Base-by-base conservation (phyloP, 208 protist species). In the Crithidia bombi region DNA sequence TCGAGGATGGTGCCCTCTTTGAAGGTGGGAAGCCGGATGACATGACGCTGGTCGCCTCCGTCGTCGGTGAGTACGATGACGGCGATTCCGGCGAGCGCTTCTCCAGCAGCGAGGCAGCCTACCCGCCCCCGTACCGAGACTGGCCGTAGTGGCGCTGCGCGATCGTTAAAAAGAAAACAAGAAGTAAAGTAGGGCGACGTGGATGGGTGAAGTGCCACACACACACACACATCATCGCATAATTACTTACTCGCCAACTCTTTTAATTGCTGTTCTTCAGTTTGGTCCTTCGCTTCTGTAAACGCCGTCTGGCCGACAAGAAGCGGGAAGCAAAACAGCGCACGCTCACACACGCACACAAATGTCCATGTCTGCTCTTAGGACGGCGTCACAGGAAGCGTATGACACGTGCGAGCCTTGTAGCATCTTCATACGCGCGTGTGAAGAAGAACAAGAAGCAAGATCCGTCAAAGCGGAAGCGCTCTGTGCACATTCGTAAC, bases 1-100 rank as follows among this genome's bases (percentile, higher is more conserved):
- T 93, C 17, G 87, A 87, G 43, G 52, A 75, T 3, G 87, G 87
- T 3, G 81, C 75, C 11, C 75, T 86, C 19, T 93, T 83, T 69
- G 82, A 90, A 44, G 87, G 87, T n/a, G 87, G 87, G 15, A 93
- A 90, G 61, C 85, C 78, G 12, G 87, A 93, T 43, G 87, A 93
- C 68, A 93, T 93, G 72, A 90, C 87, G 43, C 64, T 90, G 59
- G 59, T 93, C 0, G 58, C 75, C 3, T 82, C 85, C 32, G 63
- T 93, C 7, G 79, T 93, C n/a, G 85, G 78, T 35, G 69, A 81
- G 38, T 77, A 82, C 38, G 78, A 79, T 54, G 82, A 86, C 51
- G 73, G 47, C 28, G 30, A 68, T 7, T 67, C 75, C 11, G 78
- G 82, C 10, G 83, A 88, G 23, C 84, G 76, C 6, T 81, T 87